Percentiles rank a stretch among this genome's conserved stretches.
These are phyloP conservation scores for Neocatenulostroma microsporum DNA, from an alignment of 2,329 filamentous ascomycete species.

Conservation along the genomic window DNA sequence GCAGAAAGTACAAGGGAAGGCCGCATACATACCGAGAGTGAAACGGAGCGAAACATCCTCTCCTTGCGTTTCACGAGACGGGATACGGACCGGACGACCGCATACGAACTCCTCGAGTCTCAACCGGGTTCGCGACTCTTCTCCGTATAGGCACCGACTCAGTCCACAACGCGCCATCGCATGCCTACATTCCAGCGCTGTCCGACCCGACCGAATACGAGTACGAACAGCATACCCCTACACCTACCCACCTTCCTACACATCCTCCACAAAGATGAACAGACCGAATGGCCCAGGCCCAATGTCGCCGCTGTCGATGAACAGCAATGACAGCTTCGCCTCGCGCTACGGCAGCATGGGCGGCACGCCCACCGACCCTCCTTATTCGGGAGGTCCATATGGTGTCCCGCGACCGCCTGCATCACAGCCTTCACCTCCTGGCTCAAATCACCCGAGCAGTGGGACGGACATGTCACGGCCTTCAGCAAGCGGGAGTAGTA, in stretches of 20 bases:
- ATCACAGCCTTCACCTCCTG: constrained; percentile 22
- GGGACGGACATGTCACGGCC: constrained; percentile 38
- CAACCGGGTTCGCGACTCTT: too few species aligned
- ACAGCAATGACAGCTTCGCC: constrained; percentile 56
- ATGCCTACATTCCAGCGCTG: not conserved
- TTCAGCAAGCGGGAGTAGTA: constrained; percentile 44
- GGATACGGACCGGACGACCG: not conserved
- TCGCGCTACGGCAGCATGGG: constrained; percentile 20
- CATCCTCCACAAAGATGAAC: constrained; percentile 6
- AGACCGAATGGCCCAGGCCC: constrained; percentile 12
- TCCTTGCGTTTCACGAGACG: not conserved
- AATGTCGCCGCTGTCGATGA: constrained; percentile 71
- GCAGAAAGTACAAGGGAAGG: constrained; percentile 1
- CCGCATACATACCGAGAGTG: not conserved
- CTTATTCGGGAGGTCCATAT: constrained; percentile 24
- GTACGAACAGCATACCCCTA: constrained; percentile 3
- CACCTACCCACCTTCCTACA: constrained; percentile 3
- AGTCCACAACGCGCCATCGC: too few species aligned
- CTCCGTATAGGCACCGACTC: too few species aligned
- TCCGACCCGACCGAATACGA: not conserved
- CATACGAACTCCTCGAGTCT: not conserved
- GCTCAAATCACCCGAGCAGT: constrained; percentile 35
- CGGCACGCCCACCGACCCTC: constrained; percentile 17
- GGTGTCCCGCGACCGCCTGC: constrained; percentile 21
- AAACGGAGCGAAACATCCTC: constrained; percentile 1